These are phyloP conservation scores for Cornus florida DNA, from an alignment of 148 eudicot species.

Conservation along the genomic window DNA sequence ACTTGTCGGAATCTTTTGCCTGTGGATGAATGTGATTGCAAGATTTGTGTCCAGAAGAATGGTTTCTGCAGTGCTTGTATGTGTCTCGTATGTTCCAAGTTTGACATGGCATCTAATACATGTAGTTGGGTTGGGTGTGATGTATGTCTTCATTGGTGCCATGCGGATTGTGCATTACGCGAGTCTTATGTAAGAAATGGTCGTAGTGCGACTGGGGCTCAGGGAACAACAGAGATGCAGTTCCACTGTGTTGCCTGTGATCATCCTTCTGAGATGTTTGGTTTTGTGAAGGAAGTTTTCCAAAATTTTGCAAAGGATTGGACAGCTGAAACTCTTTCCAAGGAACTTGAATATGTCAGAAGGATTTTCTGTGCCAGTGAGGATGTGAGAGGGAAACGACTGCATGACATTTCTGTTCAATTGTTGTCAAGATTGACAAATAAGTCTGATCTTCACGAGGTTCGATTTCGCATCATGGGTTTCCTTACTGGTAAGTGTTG, in stretches of 20 bases:
- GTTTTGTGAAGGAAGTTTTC: constrained; percentile 95
- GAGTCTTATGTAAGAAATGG: constrained; percentile 81
- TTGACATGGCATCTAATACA: constrained; percentile 89
- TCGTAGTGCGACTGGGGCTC: constrained; percentile 51
- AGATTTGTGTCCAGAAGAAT: constrained; percentile 65
- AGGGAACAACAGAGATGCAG: constrained; percentile 78
- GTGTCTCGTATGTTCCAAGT: constrained; percentile 94
- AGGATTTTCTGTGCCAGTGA: constrained; percentile 74
- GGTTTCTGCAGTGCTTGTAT: constrained; percentile 90
- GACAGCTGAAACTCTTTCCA: constrained; percentile 64
- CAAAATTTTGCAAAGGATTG: constrained; percentile 74
- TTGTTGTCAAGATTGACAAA: constrained; percentile 60
- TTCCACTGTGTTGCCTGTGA: constrained; percentile 93
- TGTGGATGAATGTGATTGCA: constrained; percentile 97
- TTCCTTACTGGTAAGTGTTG: constrained; percentile 61
- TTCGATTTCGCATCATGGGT: constrained; percentile 55
- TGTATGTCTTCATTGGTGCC: constrained; percentile 97
- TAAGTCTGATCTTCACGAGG: constrained; percentile 55
- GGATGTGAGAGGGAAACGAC: constrained; percentile 71
- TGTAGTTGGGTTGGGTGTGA: constrained; percentile 99
- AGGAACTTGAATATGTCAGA: constrained; percentile 84
- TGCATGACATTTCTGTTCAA: constrained; percentile 64
- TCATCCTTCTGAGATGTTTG: constrained; percentile 98
- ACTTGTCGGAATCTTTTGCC: constrained; percentile 72
- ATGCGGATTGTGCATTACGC: constrained; percentile 84